phyloP scores from a whole-genome alignment of 768 basidiomycete genomes.

The Tricholoma flavovirens region DNA sequence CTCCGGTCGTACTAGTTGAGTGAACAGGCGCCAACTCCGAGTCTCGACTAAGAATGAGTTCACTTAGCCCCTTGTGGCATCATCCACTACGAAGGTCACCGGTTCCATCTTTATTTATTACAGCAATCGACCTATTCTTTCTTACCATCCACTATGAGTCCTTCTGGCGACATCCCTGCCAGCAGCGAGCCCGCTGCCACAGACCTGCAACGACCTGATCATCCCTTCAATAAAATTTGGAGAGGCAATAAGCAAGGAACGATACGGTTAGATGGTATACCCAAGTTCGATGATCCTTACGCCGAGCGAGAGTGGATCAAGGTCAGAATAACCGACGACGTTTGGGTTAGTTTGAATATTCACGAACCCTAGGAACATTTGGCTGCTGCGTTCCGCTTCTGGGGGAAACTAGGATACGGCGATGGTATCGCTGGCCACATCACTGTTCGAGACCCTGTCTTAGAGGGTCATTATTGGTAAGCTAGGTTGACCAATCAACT shows the following conservation, averaged over 20 bases:
- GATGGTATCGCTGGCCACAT: constrained; percentile 49
- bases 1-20: too few species aligned
- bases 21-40: too few species aligned
- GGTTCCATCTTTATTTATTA: not conserved
- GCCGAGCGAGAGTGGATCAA: constrained; percentile 25
- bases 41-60: too few species aligned
- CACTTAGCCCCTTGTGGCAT: not conserved
- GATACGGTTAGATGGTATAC: constrained; percentile 15
- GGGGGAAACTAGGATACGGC: constrained; percentile 37
- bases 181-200: not conserved
- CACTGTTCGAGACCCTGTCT: constrained; percentile 35
- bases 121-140: not conserved
- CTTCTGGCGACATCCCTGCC: constrained; percentile 8
- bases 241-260: constrained; percentile 18
- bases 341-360: not conserved
- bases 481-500: not conserved
- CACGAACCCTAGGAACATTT: constrained; percentile 15
- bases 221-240: constrained; percentile 16
- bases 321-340: constrained; percentile 2
- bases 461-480: constrained; percentile 23
- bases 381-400: constrained; percentile 23
- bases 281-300: constrained; percentile 18
- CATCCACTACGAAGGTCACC: not conserved
- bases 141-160: constrained; percentile 10
- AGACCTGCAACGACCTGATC: not conserved